Base-by-base conservation (phyloP, 257 asterid genomes). In the Thymus quinquecostatus region DNA sequence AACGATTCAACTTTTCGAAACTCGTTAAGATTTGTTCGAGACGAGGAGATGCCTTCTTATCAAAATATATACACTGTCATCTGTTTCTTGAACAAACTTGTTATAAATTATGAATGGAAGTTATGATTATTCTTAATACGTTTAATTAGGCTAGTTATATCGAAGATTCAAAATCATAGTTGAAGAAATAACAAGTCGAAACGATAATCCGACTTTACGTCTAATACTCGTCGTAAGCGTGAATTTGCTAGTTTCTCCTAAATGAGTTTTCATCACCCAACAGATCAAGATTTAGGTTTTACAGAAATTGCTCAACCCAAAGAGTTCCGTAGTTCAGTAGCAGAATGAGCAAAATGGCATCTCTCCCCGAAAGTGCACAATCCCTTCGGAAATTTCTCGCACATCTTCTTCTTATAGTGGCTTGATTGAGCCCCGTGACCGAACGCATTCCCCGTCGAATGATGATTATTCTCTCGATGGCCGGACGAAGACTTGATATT, bases 261-360 rank as follows among this genome's bases (percentile, higher is more conserved):
- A 58, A 45, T 29, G 28, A 62, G 53, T 36, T 61, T 28, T 10
- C n/a, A 2, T 33, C 48, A 5, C 33, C 33, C 59, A 54, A 27
- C 33, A 27, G 21, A 21, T 27, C 28, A 41, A 44, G 5, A 49
- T 12, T 13, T 49, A n/a, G 55, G 9, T 13, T 49, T 65, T 60
- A 73, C 82, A 68, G 21, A 1, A 12, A 28, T 38, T 13, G 11
- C 65, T 74, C 73, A 68, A 38, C 61, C 77, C 59, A 13, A 48
- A 32, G 67, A 43, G 7, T 73, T 74, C 47, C 84, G 68, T 14
- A 85, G 36, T 71, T 85, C 89, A 66, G 73, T 49, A 2, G 73
- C 77, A 14, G 82, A 77, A 82, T 85, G 90, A 49, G 90, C 86
- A 66, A 82, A 85, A 73, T 69, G 78, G 44, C 87, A 78, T 73